phyloP scores from a whole-genome alignment of 306 rosid genomes.

The Quercus engelmannii region DNA sequence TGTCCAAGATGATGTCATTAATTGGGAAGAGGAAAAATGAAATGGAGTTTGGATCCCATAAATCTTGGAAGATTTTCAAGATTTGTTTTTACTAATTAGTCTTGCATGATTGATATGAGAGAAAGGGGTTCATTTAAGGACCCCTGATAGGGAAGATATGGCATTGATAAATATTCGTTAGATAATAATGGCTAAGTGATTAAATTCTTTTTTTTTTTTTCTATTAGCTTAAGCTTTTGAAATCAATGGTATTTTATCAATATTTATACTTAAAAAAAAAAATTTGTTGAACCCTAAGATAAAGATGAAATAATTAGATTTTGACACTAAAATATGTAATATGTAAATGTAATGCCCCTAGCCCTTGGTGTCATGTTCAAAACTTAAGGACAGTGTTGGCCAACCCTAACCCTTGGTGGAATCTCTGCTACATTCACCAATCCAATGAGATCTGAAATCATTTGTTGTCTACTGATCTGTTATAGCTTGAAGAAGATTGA shows the following conservation, averaged over 20 bases:
- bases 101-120: not conserved
- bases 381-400: not conserved
- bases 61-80: not conserved
- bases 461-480: not conserved
- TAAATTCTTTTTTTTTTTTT: too few species aligned
- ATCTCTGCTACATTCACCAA: not conserved
- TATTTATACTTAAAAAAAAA: not conserved
- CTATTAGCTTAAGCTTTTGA: too few species aligned
- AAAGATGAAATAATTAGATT: not conserved
- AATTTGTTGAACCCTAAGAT: not conserved
- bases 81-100: not conserved
- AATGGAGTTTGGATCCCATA: not conserved
- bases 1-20: not conserved
- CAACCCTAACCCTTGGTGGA: not conserved
- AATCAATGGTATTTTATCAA: too few species aligned
- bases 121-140: not conserved
- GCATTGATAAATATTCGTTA: not conserved
- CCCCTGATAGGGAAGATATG: not conserved
- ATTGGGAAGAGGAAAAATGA: not conserved
- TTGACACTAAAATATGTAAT: not conserved
- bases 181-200: too few species aligned
- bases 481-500: not conserved
- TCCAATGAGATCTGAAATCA: not conserved
- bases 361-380: not conserved
- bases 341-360: not conserved